Evolutionary conservation across 2,329 filamentous ascomycete species (phyloP).

Genomic region (Boeremia lycopersici): DNA sequence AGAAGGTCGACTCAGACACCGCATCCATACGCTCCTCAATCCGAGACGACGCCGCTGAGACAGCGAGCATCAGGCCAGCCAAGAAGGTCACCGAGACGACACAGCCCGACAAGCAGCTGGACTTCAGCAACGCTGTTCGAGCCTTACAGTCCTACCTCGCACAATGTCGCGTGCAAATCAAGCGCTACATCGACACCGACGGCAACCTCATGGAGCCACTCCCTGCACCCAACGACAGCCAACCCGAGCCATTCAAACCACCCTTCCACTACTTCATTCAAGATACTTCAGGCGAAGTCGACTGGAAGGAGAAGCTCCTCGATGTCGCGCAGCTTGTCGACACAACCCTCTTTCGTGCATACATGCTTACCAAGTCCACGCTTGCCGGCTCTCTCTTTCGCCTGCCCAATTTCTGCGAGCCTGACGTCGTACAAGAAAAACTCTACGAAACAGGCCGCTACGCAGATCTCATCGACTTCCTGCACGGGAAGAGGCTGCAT

Average conservation of each 20-base stretch:
- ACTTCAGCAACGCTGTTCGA: constrained; percentile 77
- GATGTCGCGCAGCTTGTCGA: constrained; percentile 85
- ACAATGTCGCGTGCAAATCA: constrained; percentile 73
- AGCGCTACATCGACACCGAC: constrained; percentile 65
- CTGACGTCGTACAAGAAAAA: constrained; percentile 91
- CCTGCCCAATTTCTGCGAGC: constrained; percentile 96
- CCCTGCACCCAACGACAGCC: constrained; percentile 51
- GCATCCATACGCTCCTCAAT: constrained; percentile 66
- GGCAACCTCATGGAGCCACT: constrained; percentile 65
- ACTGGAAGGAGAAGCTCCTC: constrained; percentile 74
- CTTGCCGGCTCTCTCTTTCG: constrained; percentile 90
- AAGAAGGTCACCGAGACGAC: constrained; percentile 53
- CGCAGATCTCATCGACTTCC: constrained; percentile 94
- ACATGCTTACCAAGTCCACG: constrained; percentile 89
- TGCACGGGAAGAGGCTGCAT: constrained; percentile 93
- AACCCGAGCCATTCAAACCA: constrained; percentile 47
- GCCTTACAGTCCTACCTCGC: constrained; percentile 88
- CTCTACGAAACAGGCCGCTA: constrained; percentile 87
- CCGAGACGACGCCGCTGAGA: constrained; percentile 62
- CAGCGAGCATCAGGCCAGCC: constrained; percentile 55
- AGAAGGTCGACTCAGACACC: constrained; percentile 56
- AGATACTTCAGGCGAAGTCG: constrained; percentile 39
- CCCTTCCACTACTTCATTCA: constrained; percentile 53
- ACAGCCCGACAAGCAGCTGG: constrained; percentile 59
- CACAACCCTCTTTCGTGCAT: constrained; percentile 90